Percentiles rank a stretch among this genome's conserved stretches.
Evolutionary conservation across 2,329 filamentous ascomycete genomes (phyloP).

Genomic region (Talaromyces verruculosus): DNA sequence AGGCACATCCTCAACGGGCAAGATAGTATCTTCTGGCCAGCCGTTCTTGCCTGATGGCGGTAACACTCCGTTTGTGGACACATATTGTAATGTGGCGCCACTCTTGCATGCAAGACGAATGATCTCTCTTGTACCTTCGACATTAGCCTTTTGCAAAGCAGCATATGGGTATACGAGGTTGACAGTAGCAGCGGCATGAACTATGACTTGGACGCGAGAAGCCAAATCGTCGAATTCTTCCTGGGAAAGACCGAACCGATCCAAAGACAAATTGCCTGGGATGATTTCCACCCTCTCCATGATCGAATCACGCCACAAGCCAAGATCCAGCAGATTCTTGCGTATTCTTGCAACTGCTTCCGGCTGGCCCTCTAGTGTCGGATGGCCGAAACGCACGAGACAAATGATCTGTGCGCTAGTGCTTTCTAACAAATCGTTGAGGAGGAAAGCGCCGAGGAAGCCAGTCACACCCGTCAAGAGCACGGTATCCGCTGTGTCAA

Average conservation of each 20-base stretch:
- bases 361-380: constrained; percentile 62
- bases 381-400: constrained; percentile 70
- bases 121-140: constrained; percentile 75
- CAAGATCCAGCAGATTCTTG: constrained; percentile 73
- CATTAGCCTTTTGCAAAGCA: constrained; percentile 70
- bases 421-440: constrained; percentile 65
- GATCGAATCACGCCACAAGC: constrained; percentile 73
- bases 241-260: constrained; percentile 65
- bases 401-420: constrained; percentile 71
- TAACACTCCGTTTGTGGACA: constrained; percentile 78
- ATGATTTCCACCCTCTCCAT: constrained; percentile 76
- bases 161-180: constrained; percentile 82
- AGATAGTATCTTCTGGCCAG: constrained; percentile 68
- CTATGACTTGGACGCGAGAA: constrained; percentile 66
- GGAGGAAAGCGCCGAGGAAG: constrained; percentile 72
- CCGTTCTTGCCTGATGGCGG: constrained; percentile 64
- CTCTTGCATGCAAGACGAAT: constrained; percentile 66
- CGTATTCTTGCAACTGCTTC: constrained; percentile 71
- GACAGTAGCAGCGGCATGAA: constrained; percentile 76
- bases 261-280: constrained; percentile 69
- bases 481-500: constrained; percentile 67
- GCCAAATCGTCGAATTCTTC: constrained; percentile 67
- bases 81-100: constrained; percentile 72
- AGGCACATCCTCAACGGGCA: constrained; percentile 67
- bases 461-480: constrained; percentile 74